A percentile compares a stretch with the other conserved stretches of the same genome.
These are phyloP conservation scores for Rubia tinctorum DNA, from an alignment of 305 asterid genomes.

Conservation along the genomic window DNA sequence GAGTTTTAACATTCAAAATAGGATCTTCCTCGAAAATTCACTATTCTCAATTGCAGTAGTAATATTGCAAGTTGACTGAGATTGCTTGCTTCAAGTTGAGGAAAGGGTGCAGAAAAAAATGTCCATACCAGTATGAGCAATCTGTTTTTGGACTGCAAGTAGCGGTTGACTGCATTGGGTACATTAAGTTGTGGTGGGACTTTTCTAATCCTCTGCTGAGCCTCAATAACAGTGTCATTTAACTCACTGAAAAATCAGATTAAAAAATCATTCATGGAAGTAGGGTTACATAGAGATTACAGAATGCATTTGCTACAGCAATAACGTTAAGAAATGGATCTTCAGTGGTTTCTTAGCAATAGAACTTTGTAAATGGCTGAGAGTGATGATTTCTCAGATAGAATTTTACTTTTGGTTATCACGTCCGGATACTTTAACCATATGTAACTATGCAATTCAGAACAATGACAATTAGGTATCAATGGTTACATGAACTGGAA, in stretches of 20 bases:
- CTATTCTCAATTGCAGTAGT: neutral
- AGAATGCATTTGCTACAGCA: neutral
- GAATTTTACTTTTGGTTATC: neutral
- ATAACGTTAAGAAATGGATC: neutral
- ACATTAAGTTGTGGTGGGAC: slow-evolving; percentile 66
- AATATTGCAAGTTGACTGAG: neutral
- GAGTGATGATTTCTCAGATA: neutral
- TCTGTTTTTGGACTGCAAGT: slow-evolving; percentile 70
- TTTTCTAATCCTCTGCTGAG: slow-evolving; percentile 79
- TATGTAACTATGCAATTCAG: neutral
- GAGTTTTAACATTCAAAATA: neutral
- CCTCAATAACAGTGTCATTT: slow-evolving; percentile 92
- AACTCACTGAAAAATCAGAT: slow-evolving; percentile 63
- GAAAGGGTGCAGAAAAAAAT: neutral
- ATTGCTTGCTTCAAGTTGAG: slow-evolving; percentile 4
- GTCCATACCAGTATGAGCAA: slow-evolving; percentile 73
- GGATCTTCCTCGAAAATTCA: neutral
- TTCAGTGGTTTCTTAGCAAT: neutral
- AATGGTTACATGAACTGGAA: neutral
- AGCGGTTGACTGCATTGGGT: slow-evolving; percentile 55
- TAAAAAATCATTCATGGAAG: neutral
- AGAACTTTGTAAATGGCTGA: neutral
- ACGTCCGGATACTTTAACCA: neutral
- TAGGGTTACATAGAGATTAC: neutral
- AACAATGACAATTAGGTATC: neutral